Percentiles rank a stretch among this genome's conserved stretches.
These are phyloP conservation scores for Aspergillus brasiliensis DNA, from an alignment of 2,329 filamentous ascomycete species.

Conservation along the genomic window DNA sequence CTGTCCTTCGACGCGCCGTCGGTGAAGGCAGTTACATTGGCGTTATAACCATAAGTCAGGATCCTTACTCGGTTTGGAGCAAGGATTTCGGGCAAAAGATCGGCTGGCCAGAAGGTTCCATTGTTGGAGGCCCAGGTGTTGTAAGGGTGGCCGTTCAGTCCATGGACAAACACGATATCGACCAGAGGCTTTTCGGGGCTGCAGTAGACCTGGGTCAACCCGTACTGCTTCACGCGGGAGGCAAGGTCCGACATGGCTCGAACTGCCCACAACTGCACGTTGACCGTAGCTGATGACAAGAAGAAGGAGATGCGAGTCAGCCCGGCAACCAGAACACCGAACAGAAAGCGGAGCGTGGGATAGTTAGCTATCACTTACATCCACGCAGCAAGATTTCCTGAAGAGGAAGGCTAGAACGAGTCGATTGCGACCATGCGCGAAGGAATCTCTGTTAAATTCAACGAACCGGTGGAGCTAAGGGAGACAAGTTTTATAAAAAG, in stretches of 20 bases:
- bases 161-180: conserved; percentile 70
- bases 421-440: conserved; percentile 1
- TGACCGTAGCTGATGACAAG: background rate
- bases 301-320: background rate
- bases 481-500: background rate
- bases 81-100: conserved; percentile 65
- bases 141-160: conserved; percentile 66
- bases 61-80: conserved; percentile 62
- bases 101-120: conserved; percentile 68
- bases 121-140: conserved; percentile 60
- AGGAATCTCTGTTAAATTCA: background rate
- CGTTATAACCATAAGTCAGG: conserved; percentile 74
- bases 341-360: background rate
- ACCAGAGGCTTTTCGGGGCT: conserved; percentile 42
- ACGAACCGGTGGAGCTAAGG: background rate
- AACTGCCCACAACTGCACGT: background rate
- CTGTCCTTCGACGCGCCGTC: conserved; percentile 64
- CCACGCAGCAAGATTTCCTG: background rate
- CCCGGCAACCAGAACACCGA: background rate
- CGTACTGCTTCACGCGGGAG: conserved; percentile 39
- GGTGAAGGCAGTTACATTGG: conserved; percentile 58
- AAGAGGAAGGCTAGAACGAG: background rate
- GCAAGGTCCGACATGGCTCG: conserved; percentile 24
- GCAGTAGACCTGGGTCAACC: conserved; percentile 46
- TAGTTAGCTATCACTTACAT: background rate